Evolutionary conservation across 805 yeast species (phyloP).

Genomic region (Suhomyces sp.): DNA sequence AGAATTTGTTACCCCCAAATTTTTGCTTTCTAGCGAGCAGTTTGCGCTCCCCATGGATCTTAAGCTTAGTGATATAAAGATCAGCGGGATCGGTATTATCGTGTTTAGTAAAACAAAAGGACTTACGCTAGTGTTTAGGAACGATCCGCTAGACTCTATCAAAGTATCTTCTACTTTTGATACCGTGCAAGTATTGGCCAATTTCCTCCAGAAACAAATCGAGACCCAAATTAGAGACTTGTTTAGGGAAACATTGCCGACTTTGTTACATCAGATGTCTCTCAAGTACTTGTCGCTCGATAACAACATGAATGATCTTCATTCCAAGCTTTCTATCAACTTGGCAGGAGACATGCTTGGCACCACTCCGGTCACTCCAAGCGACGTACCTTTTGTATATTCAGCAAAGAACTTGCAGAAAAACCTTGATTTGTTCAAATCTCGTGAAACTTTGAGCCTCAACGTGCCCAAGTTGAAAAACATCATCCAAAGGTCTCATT

Average conservation of each 20-base stretch:
- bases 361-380: not conserved
- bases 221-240: slow-evolving; percentile 76
- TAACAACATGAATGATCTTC: slow-evolving; percentile 18
- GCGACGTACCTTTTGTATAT: slow-evolving; percentile 33
- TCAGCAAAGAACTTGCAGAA: slow-evolving; percentile 50
- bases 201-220: slow-evolving; percentile 75
- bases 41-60: slow-evolving; percentile 78
- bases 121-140: slow-evolving; percentile 79
- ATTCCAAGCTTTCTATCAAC: slow-evolving; percentile 6
- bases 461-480: slow-evolving; percentile 57
- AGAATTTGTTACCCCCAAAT: slow-evolving; percentile 61
- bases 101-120: slow-evolving; percentile 83
- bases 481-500: slow-evolving; percentile 55
- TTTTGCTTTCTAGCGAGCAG: slow-evolving; percentile 61
- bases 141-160: slow-evolving; percentile 83
- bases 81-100: slow-evolving; percentile 79
- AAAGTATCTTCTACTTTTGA: slow-evolving; percentile 86
- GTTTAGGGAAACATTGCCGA: slow-evolving; percentile 81
- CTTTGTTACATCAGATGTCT: slow-evolving; percentile 71
- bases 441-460: slow-evolving; percentile 79
- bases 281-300: slow-evolving; percentile 45
- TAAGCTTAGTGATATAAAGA: slow-evolving; percentile 64
- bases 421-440: slow-evolving; percentile 49
- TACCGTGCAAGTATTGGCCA: slow-evolving; percentile 77
- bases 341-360: slow-evolving; percentile 1